A percentile compares a stretch with the other conserved stretches of the same genome.
phyloP scores from a whole-genome alignment of 2,329 filamentous ascomycete species.

The Aspergillus awamori region DNA sequence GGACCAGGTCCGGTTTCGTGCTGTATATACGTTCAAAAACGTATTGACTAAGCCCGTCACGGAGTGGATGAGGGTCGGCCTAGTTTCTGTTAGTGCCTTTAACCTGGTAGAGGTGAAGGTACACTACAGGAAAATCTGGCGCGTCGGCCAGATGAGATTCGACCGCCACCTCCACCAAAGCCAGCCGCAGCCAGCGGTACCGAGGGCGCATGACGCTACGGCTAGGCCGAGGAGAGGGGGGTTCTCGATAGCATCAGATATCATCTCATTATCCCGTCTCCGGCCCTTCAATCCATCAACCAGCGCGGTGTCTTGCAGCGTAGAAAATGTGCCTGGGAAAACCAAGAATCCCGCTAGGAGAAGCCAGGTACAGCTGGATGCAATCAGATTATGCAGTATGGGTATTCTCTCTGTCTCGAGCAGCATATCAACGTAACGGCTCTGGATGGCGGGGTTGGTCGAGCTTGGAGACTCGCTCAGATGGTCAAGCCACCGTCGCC shows the following conservation, averaged over 20 bases:
- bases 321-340: slow-evolving; percentile 9
- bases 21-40: slow-evolving; percentile 9
- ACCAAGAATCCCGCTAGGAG: slow-evolving; percentile 8
- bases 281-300: not conserved
- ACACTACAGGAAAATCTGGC: slow-evolving; percentile 8
- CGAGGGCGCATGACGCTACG: not conserved
- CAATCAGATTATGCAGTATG: slow-evolving; percentile 4
- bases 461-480: no score
- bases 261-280: not conserved
- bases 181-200: not conserved
- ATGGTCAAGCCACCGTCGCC: not conserved
- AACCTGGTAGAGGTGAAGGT: no score
- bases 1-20: slow-evolving; percentile 1
- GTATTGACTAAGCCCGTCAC: slow-evolving; percentile 9
- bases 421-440: slow-evolving; percentile 3
- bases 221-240: slow-evolving; percentile 6
- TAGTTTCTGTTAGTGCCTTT: no score
- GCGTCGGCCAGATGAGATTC: slow-evolving; percentile 1
- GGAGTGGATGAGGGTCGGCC: slow-evolving; percentile 4
- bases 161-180: not conserved
- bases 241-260: slow-evolving; percentile 1
- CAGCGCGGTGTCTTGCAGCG: not conserved
- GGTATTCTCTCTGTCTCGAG: slow-evolving; percentile 9
- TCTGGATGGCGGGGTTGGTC: no score
- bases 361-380: slow-evolving; percentile 1